These are phyloP conservation scores for Talaromyces sp. DNA, from an alignment of 2,329 filamentous ascomycete species.

Conservation along the genomic window DNA sequence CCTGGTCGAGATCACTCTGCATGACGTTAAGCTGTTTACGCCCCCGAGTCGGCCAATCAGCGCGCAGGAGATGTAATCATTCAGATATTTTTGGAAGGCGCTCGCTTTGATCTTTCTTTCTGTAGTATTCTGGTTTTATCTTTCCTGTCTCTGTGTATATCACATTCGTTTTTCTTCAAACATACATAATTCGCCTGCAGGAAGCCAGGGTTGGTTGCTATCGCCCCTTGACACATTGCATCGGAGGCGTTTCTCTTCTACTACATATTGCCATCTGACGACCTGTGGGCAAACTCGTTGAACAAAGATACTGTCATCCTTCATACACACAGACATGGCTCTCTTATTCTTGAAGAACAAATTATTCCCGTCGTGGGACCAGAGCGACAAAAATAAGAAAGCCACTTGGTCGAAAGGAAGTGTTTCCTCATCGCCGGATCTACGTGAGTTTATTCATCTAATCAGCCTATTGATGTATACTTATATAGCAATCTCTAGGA, in stretches of 20 bases:
- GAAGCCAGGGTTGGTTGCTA: not conserved
- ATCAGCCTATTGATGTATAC: not conserved
- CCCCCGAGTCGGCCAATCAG: not conserved
- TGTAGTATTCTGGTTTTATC: not conserved
- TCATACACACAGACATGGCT: constrained; percentile 27
- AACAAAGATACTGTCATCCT: not conserved
- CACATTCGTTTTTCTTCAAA: not conserved
- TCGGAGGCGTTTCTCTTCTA: not conserved
- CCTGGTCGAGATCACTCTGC: not conserved
- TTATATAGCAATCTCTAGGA: constrained; percentile 21
- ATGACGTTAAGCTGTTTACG: constrained; percentile 1
- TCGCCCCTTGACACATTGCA: not conserved
- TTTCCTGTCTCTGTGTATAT: not conserved
- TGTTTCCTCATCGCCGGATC: constrained; percentile 17
- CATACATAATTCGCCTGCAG: not conserved
- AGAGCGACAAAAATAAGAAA: constrained; percentile 4
- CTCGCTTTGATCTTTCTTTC: not conserved
- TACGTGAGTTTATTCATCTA: constrained; percentile 15
- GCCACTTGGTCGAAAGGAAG: constrained; percentile 17
- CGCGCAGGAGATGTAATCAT: not conserved
- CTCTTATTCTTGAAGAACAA: constrained; percentile 39
- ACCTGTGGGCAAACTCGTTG: not conserved
- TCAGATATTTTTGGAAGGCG: not conserved
- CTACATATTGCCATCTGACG: not conserved
- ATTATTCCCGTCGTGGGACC: constrained; percentile 28